Evolutionary conservation across 768 basidiomycete species (phyloP), one percentile per base, ranked within the genome.

Genomic region (Auricularia sp.): DNA sequence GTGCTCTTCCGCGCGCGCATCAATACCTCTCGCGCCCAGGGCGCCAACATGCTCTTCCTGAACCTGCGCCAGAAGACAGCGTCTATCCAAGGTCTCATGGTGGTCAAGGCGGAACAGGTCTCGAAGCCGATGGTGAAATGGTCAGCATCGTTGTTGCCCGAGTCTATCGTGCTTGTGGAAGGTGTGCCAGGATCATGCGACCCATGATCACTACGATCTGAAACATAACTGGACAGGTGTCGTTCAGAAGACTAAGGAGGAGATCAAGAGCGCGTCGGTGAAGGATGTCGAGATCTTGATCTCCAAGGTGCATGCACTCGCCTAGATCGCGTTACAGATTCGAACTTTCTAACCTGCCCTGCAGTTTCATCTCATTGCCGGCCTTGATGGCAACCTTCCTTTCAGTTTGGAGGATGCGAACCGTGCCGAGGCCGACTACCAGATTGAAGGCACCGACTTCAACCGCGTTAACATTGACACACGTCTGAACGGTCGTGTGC

Each of bases 71-170:
- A 99, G 74, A 84, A 90, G 69, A 87, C 83, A 14, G 82, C 88
- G 71, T 81, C 95, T 0, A 86, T 99, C 8, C 96, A 98, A 73
- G 94, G 90, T 42, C 78, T 98, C 47, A 78, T 96, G 66, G 75
- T 79, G 60, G 84, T 90, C 29, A 78, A 87, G 10, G 82, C 85
- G 11, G 88, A 84, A 58, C 86, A 84, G 70, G 82, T 98, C 34
- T 95, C 92, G 67, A 98, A 95, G 77, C 94, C 96, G 74, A 99
- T 99, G 97, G 84, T 93, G 44, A 97, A 93, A 76, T 98, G 90
- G 89, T 84, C 87, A 18, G 86, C 86, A 21, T 72, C 83, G 33
- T 77, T 98, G 61, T 79, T 87, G 34, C 83, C 84, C 70, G 97
- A 99, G 78, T 91, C 88, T 65, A 94, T 99, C 71, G 88, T 98